Evolutionary conservation across 1,284 basidiomycete genomes (phyloP), one percentile per base, ranked within the genome.

Genomic region (Cerrena zonata): DNA sequence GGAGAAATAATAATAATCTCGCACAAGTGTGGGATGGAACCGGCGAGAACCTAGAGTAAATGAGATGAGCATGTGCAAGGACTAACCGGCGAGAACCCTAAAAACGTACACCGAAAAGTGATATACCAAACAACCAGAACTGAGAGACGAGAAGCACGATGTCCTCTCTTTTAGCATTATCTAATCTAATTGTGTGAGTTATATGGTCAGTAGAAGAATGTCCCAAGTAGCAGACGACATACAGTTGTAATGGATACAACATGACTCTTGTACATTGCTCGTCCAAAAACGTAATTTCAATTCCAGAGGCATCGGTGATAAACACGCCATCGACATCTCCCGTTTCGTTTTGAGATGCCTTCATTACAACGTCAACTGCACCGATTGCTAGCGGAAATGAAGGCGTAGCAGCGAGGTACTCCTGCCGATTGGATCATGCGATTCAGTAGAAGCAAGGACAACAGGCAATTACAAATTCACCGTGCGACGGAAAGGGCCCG

Each of bases 101-200:
- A 34, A 23, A 10, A 62, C 64, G 46, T 54, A 70, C 64, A 2
- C 75, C 77, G 44, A 76, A 67, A 15, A 76, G 56, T 1, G 79
- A 79, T n/a, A 83, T 70, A 0, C 69, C 71, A 23, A 82, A 69
- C 2, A 82, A 68, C 80, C 80, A 83, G 58, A 82, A 76, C 54
- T 82, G 80, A 3, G 79, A 65, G 15, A 70, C 65, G 15, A 82
- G 65, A 48, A 78, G 69, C 1, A 77, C 70, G 2, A 78, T 58
- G 49, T 80, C 79, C 56, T 82, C 79, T 5, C 78, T 69, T 24
- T 66, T 68, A 4, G 72, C 68, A 48, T 78, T 73, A n/a, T 66
- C 58, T 38, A 80, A 60, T 21, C 79, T 80, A 45, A 2, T 36
- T 13, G 23, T 10, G 27, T 25, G 19, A 4, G 25, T 41, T 37